These are phyloP conservation scores for Anisodus tanguticus DNA, from an alignment of 257 asterid species.

Conservation along the genomic window DNA sequence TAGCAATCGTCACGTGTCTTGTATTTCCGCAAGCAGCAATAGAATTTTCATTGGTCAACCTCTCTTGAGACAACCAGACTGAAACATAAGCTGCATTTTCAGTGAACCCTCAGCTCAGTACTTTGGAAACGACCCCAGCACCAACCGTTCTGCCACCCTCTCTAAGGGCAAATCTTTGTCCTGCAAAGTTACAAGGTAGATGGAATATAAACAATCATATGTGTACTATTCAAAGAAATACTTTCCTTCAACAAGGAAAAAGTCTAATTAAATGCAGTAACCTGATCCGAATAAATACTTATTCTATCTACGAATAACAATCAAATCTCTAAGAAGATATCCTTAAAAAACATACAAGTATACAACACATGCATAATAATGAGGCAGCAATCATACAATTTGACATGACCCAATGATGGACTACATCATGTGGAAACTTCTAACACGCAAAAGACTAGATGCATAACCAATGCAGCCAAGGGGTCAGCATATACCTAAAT, in stretches of 20 bases:
- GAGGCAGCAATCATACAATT: constrained; percentile 1
- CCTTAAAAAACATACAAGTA: no score
- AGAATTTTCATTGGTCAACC: constrained; percentile 16
- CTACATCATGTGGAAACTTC: not conserved
- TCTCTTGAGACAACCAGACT: constrained; percentile 23
- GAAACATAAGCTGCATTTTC: not conserved
- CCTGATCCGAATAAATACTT: not conserved
- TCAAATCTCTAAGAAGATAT: not conserved
- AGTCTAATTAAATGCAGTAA: not conserved
- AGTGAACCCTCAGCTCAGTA: constrained; percentile 55
- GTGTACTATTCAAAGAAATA: not conserved
- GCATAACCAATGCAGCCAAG: constrained; percentile 10
- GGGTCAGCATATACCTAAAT: not conserved
- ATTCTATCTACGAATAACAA: not conserved
- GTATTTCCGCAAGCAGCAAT: constrained; percentile 12
- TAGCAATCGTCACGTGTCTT: not conserved
- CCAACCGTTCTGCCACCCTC: constrained; percentile 99
- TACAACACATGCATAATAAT: not conserved
- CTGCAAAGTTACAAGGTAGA: constrained; percentile 46
- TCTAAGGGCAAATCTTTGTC: constrained; percentile 98
- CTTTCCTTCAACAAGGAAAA: not conserved
- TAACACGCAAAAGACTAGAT: not conserved
- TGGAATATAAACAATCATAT: not conserved
- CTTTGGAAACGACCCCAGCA: constrained; percentile 96
- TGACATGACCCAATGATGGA: not conserved